Conservation (phyloP, 306 rosid genomes). For the Trichosanthes truncata region DNA sequence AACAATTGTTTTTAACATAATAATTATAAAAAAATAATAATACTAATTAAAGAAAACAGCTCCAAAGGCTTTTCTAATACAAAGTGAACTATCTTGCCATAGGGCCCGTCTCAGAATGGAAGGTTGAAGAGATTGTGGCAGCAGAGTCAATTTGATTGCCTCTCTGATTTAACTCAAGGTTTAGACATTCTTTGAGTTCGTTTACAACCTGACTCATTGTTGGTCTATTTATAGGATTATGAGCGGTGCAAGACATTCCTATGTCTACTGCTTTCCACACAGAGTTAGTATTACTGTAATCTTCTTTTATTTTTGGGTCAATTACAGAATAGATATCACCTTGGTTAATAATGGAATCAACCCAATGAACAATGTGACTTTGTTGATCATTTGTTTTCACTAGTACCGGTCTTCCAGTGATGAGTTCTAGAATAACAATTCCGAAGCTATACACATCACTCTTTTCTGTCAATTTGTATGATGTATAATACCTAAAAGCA, state of each 20-base stretch:
- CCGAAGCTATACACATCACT: constrained; percentile 9
- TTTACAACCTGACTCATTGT: not conserved
- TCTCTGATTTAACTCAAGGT: not conserved
- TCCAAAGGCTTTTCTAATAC: not conserved
- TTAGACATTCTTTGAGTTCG: not conserved
- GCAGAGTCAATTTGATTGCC: not conserved
- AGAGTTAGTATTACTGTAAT: not conserved
- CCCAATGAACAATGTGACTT: not conserved
- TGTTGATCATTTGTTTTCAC: not conserved
- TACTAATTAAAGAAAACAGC: not conserved
- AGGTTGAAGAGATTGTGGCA: not conserved
- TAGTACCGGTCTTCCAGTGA: not conserved
- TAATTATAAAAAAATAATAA: too few relatives aligned
- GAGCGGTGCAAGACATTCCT: not conserved
- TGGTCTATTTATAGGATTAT: not conserved
- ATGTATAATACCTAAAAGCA: not conserved
- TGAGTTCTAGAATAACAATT: not conserved
- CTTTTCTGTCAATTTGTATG: constrained; percentile 7
- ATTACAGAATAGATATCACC: not conserved
- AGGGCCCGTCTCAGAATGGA: not conserved
- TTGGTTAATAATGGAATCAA: not conserved
- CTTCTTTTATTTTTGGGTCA: not conserved
- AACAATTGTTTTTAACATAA: not conserved
- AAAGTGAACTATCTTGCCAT: not conserved
- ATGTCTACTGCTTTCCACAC: not conserved